Evolutionary conservation across 2,329 filamentous ascomycete species (phyloP).

Genomic region (Plectosphaerella sp.): DNA sequence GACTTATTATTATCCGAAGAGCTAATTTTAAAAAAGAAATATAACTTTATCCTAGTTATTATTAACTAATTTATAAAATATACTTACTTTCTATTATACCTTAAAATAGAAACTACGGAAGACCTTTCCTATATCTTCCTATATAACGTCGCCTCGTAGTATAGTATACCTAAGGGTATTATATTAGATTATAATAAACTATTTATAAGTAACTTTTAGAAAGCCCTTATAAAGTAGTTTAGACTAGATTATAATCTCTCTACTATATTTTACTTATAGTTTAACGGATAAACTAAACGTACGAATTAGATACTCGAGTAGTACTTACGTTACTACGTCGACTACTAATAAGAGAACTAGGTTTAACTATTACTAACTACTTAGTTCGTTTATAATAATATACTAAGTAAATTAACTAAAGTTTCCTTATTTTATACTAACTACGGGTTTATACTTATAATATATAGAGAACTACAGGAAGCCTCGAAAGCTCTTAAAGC

Average conservation of each 20-base stretch:
- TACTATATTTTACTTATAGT: not conserved
- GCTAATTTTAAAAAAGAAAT: not conserved
- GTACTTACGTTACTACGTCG: not conserved
- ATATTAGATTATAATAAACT: not conserved
- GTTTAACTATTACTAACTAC: not conserved
- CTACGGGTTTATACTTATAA: not conserved
- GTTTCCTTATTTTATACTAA: not conserved
- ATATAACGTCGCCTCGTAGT: too few species aligned
- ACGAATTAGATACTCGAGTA: not conserved
- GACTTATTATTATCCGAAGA: slow-evolving; percentile 2
- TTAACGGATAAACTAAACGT: not conserved
- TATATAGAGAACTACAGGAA: not conserved
- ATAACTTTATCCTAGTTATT: slow-evolving; percentile 6
- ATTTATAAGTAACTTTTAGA: not conserved
- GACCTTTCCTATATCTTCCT: too few species aligned
- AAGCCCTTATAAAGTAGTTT: not conserved
- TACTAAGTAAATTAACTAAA: not conserved
- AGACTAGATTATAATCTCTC: not conserved
- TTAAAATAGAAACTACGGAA: not conserved
- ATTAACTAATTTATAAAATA: not conserved
- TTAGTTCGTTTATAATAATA: slow-evolving; percentile 4
- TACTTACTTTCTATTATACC: not conserved
- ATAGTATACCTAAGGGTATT: too few species aligned
- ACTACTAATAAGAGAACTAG: slow-evolving; percentile 2
- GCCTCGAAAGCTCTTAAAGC: not conserved